Base-by-base conservation (phyloP, 164 flowering plant species). In the Nymphaea colorata region DNA sequence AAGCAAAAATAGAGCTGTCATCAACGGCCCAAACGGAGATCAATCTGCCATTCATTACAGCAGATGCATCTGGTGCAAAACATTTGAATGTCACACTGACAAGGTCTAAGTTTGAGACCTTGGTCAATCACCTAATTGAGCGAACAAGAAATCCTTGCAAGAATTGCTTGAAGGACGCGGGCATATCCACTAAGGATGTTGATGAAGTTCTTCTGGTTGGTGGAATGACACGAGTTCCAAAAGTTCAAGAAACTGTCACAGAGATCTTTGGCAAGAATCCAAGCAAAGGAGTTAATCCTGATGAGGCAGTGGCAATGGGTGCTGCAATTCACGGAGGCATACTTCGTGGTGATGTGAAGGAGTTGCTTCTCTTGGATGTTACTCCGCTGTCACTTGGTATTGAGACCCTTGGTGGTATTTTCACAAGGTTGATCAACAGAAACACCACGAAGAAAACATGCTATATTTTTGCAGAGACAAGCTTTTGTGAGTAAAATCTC, bases 261-360 rank as follows among this genome's bases (percentile, higher is more conserved):
- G 83, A 77, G 73, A 79, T 87, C 63, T 87, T 85, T 71, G 88
- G 88, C 11, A 85, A 85, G 83, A 76, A 64, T 43, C 89, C 92
- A 61, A 84, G 88, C 76, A 85, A 85, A 73, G 92, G 89, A 15
- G 88, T 87, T 36, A 87, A 87, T 73, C 93, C 88, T 17, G 88
- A 87, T 69, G 93, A 87, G 73, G 90, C 90, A 8, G 93, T 87
- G 69, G 88, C 88, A 12, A 82, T 87, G 88, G 93, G 93, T 42
- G 90, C 93, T 42, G 93, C 93, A 25, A 78, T 80, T 5, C 79
- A 78, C 41, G 79, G 83, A 11, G 83, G 79, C 45, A 73, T 78
- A 14, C 78, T 87, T 6, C 83, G 90, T 44, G 93, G 90, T 55
- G 90, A 85, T 79, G 88, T 85, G 43, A 87, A 84, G 72, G 93